These are phyloP conservation scores for Acanthamoeba divionensis DNA, from an alignment of 208 protist species.

Conservation along the genomic window DNA sequence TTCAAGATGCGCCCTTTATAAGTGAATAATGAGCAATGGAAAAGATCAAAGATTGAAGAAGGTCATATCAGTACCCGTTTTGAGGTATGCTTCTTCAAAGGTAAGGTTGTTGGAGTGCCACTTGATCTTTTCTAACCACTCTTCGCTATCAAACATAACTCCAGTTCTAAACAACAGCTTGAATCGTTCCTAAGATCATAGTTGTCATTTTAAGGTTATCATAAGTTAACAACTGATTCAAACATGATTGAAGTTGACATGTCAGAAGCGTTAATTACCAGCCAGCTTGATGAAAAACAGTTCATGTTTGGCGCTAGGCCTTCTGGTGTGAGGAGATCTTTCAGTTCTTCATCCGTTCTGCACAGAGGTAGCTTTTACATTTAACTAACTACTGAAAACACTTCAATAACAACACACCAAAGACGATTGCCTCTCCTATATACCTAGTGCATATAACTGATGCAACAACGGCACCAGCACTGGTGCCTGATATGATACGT, in stretches of 20 bases:
- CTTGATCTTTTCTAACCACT: conserved; percentile 14
- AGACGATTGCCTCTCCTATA: neutral
- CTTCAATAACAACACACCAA: neutral
- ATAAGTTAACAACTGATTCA: neutral
- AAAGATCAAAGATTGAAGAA: neutral
- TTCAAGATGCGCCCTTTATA: neutral
- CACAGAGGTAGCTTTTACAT: neutral
- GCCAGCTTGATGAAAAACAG: neutral
- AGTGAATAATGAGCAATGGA: neutral
- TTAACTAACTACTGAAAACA: neutral
- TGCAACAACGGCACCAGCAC: neutral
- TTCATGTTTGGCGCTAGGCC: conserved; percentile 4
- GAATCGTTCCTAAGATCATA: neutral
- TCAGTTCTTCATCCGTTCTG: conserved; percentile 31
- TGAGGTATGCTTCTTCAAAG: conserved; percentile 17
- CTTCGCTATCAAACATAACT: conserved; percentile 39
- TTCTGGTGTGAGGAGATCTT: conserved; percentile 24
- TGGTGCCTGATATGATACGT: conserved; percentile 14
- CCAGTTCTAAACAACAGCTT: neutral
- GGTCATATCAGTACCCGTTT: neutral
- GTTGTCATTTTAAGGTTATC: neutral
- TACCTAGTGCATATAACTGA: conserved; percentile 35
- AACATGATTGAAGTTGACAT: neutral
- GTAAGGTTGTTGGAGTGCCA: conserved; percentile 47
- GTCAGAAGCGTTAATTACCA: neutral